A percentile compares a stretch with the other conserved stretches of the same genome.
These are phyloP conservation scores for Blumeriella jaapii DNA, from an alignment of 2,329 filamentous ascomycete genomes.

Conservation along the genomic window DNA sequence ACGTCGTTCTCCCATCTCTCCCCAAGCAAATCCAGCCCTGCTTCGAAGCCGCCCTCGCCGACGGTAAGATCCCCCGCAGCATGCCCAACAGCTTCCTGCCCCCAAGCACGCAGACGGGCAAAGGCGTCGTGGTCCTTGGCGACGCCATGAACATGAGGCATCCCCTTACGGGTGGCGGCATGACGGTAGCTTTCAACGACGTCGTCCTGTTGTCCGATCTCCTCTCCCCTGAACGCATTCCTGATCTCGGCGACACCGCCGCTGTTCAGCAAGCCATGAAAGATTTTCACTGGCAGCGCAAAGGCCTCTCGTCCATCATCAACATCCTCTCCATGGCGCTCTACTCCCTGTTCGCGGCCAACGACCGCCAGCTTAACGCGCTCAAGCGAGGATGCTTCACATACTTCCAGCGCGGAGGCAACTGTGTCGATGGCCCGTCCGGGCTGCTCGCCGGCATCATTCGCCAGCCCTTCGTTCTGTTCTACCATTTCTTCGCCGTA, in stretches of 20 bases:
- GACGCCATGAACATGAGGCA: slow-evolving; percentile 99
- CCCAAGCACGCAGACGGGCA: slow-evolving; percentile 55
- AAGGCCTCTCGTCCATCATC: slow-evolving; percentile 73
- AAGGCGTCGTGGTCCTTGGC: slow-evolving; percentile 71
- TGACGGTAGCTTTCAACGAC: slow-evolving; percentile 96
- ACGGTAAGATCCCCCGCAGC: slow-evolving; percentile 61
- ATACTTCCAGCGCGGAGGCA: slow-evolving; percentile 71
- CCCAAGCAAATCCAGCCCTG: slow-evolving; percentile 61
- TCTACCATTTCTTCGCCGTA: slow-evolving; percentile 91
- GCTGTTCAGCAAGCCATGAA: slow-evolving; percentile 54
- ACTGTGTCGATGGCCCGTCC: slow-evolving; percentile 65
- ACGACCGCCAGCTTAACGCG: slow-evolving; percentile 63
- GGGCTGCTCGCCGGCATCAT: slow-evolving; percentile 76
- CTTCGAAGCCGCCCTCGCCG: slow-evolving; percentile 65
- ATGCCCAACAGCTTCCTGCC: slow-evolving; percentile 98
- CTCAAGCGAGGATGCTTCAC: slow-evolving; percentile 85
- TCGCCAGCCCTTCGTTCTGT: slow-evolving; percentile 62
- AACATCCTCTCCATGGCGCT: slow-evolving; percentile 96
- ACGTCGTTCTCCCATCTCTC: slow-evolving; percentile 67
- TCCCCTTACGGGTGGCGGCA: slow-evolving; percentile 89
- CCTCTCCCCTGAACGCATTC: slow-evolving; percentile 57
- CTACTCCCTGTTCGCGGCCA: slow-evolving; percentile 81
- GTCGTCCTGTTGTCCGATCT: slow-evolving; percentile 66
- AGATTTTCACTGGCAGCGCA: slow-evolving; percentile 78
- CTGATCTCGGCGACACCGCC: slow-evolving; percentile 54